Percentiles rank a stretch among this genome's conserved stretches.
Conservation (phyloP, 192 early-diverging fungal genomes). For the Coemansia furcata region DNA sequence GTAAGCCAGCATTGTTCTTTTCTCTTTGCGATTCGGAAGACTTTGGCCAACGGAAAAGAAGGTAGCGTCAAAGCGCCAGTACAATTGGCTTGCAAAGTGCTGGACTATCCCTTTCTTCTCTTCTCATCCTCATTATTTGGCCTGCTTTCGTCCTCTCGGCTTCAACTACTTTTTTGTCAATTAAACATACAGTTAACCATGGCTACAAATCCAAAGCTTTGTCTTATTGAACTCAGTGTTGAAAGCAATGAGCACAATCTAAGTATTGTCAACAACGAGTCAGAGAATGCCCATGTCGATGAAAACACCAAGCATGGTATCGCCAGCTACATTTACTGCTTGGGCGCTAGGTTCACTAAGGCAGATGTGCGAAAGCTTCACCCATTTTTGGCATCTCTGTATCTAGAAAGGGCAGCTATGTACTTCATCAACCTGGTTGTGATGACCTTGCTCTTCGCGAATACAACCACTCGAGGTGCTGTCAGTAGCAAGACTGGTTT, state of each 20-base stretch:
- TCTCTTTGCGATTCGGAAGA: not conserved
- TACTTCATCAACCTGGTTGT: not conserved
- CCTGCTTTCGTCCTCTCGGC: not conserved
- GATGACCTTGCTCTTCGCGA: not conserved
- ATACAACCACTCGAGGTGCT: not conserved
- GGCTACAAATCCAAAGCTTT: not conserved
- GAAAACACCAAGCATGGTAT: not conserved
- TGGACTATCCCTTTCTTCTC: not conserved
- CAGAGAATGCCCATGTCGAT: not conserved
- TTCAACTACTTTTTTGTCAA: not conserved
- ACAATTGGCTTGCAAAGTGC: not conserved
- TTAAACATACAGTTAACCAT: not conserved
- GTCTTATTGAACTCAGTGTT: not conserved
- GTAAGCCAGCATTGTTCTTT: not conserved
- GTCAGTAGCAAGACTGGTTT: not conserved
- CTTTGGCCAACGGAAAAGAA: not conserved
- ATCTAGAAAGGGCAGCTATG: not conserved
- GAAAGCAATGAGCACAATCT: not conserved
- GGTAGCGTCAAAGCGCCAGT: not conserved
- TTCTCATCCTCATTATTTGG: not conserved
- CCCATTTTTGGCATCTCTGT: not conserved
- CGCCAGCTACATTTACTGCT: not conserved
- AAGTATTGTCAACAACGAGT: not conserved
- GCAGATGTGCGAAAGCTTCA: constrained; percentile 1
- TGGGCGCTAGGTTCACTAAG: not conserved